Base-by-base conservation (phyloP, 2,329 filamentous ascomycete genomes). In the Fusarium penzigii region DNA sequence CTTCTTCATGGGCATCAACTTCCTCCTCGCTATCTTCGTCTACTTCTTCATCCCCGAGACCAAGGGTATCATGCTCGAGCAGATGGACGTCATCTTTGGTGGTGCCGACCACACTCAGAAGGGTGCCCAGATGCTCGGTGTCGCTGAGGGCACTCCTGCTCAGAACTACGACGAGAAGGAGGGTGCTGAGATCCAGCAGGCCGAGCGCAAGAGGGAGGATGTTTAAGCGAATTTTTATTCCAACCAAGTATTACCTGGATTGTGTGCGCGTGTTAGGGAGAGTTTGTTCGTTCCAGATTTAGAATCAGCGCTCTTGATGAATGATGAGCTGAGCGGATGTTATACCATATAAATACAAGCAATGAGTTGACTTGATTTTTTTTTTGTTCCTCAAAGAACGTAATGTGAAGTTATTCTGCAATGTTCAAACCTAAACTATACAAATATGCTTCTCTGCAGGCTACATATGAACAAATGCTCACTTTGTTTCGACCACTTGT, bases 11-110 rank as follows among this genome's bases (percentile, higher is more conserved):
- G 59, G 42, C 14, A 42, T 66, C 44, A 67, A 82, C 62, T 67
- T 81, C 57, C 56, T 79, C 39, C 72, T 81, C n/a, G 73, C 71
- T 13, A 38, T 70, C 34, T 81, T 79, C 50, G 78, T 81, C 39
- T 80, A 63, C 58, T 80, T 80, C 66, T 72, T 74, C 52, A 69
- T 82, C 45, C 78, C 79, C 7, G 79, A 81, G 68, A 81, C 78
- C 17, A 80, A 79, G 61, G 64, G 66, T 40, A 74, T 87, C 29
- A 80, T 83, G 1, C 75, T 87, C 6, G 85, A 88, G 70, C 76
- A 77, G 42, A 85, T 87, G 75, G 84, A 87, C 64, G 72, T 77
- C 9, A 72, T 88, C 3, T 88, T 88, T 63, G 74, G 76, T 14
- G 66, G 64, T 12, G 57, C 52, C 13, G 64, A 65, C n/a, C 64